A percentile compares a stretch with the other conserved stretches of the same genome.
Conservation (phyloP, 2,329 filamentous ascomycete species). For the Ilyonectria robusta region DNA sequence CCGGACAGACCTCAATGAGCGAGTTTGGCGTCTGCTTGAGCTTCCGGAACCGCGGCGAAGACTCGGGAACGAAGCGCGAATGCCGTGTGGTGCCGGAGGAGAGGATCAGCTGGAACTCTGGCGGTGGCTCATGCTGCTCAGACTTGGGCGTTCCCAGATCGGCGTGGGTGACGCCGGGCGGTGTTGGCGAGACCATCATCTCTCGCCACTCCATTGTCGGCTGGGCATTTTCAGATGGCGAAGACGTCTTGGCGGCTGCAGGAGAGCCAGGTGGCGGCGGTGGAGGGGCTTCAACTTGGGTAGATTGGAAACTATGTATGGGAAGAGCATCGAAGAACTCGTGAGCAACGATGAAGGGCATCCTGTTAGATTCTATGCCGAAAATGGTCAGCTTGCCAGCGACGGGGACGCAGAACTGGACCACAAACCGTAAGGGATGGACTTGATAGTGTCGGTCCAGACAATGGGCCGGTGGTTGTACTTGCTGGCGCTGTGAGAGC, state of each 20-base stretch:
- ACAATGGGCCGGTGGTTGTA: constrained; percentile 81
- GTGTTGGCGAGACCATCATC: constrained; percentile 80
- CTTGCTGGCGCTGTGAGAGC: constrained; percentile 82
- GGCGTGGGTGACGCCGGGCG: constrained; percentile 66
- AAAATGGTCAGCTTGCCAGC: constrained; percentile 7
- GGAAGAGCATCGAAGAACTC: constrained; percentile 99
- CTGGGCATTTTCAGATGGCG: constrained; percentile 58
- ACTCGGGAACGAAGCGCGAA: constrained; percentile 86
- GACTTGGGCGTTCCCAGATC: constrained; percentile 68
- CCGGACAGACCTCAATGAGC: constrained; percentile 91
- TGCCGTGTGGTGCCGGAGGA: constrained; percentile 84
- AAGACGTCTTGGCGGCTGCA: constrained; percentile 52
- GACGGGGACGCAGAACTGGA: not conserved
- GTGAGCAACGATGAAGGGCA: constrained; percentile 94
- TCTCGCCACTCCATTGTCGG: constrained; percentile 80
- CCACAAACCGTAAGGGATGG: constrained; percentile 77
- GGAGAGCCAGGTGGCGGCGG: constrained; percentile 50
- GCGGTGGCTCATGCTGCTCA: constrained; percentile 66
- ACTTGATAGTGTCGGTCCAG: constrained; percentile 91
- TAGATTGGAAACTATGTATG: constrained; percentile 93
- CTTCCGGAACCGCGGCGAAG: constrained; percentile 82
- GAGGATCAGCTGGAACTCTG: constrained; percentile 90
- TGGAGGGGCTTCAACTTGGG: constrained; percentile 58
- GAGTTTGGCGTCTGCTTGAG: constrained; percentile 78
- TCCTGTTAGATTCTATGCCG: constrained; percentile 72